These are phyloP conservation scores for Xylaria arbuscula DNA, from an alignment of 2,329 filamentous ascomycete genomes.

Conservation along the genomic window DNA sequence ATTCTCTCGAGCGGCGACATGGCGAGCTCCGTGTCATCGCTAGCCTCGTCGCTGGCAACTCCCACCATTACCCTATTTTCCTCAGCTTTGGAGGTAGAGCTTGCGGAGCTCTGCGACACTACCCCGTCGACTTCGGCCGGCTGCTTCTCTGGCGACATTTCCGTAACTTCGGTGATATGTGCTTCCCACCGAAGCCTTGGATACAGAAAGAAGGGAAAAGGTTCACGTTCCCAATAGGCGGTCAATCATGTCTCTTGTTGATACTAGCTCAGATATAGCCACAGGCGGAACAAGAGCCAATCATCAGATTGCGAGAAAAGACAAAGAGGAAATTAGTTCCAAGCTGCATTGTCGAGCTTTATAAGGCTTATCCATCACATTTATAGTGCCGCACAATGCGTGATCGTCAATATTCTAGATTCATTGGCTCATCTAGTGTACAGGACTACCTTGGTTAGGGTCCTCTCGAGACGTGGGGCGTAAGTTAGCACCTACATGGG, in stretches of 20 bases:
- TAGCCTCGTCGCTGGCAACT: neutral
- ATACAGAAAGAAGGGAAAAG: neutral
- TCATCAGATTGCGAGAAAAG: conserved; percentile 1
- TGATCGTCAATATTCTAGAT: conserved; percentile 7
- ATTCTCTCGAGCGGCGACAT: conserved; percentile 41
- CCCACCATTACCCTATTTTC: neutral
- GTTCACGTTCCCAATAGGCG: neutral
- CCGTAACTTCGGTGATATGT: conserved; percentile 29
- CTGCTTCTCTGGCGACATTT: conserved; percentile 27
- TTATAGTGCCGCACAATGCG: neutral
- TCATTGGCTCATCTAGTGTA: conserved; percentile 9
- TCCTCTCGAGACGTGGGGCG: conserved; percentile 18
- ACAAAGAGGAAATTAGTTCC: neutral
- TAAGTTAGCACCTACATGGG: neutral
- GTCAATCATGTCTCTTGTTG: neutral
- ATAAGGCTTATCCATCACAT: conserved; percentile 25
- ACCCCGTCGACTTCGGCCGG: conserved; percentile 10
- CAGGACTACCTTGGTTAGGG: neutral
- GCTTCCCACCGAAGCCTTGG: conserved; percentile 19
- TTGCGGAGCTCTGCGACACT: conserved; percentile 31
- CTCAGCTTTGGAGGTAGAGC: conserved; percentile 25
- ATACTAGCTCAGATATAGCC: conserved; percentile 3
- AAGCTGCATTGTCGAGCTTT: conserved; percentile 10
- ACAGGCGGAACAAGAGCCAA: neutral
- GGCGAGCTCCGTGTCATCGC: conserved; percentile 35